A percentile compares a stretch with the other conserved stretches of the same genome.
Evolutionary conservation across 768 basidiomycete genomes (phyloP).

Genomic region (Trametes punicea): DNA sequence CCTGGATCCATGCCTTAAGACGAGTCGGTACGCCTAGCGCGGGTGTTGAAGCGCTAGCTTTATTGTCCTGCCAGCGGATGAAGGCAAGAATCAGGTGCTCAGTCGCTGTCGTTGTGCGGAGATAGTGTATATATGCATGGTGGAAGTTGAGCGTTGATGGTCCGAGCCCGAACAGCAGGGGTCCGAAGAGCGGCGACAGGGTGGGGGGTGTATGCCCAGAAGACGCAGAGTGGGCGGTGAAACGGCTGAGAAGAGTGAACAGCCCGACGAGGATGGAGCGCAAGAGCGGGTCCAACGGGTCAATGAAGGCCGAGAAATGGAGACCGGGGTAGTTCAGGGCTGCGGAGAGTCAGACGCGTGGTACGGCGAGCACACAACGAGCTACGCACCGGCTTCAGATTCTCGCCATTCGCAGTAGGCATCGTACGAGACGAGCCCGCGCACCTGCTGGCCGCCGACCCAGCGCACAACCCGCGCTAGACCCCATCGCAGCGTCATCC

Average conservation of each 20-base stretch:
- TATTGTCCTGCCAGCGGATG: conserved; percentile 72
- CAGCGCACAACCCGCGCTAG: conserved; percentile 75
- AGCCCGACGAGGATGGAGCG: conserved; percentile 64
- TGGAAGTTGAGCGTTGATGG: conserved; percentile 49
- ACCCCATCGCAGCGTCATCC: conserved; percentile 92
- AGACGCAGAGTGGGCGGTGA: conserved; percentile 77
- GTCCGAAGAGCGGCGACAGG: conserved; percentile 85
- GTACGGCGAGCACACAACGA: conserved; percentile 17
- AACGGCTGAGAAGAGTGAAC: conserved; percentile 75
- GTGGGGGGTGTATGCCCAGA: conserved; percentile 92
- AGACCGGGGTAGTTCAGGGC: conserved; percentile 66
- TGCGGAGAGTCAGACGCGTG: conserved; percentile 19
- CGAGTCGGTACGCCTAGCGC: conserved; percentile 70
- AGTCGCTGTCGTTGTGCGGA: conserved; percentile 80
- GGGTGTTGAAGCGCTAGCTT: conserved; percentile 46
- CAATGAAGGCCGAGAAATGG: conserved; percentile 71
- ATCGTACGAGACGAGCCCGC: conserved; percentile 85
- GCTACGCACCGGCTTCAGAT: conserved; percentile 69
- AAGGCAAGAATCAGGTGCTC: conserved; percentile 93
- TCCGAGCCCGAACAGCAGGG: conserved; percentile 82
- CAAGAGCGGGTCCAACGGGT: conserved; percentile 47
- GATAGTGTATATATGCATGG: conserved; percentile 63
- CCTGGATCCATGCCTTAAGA: conserved; percentile 89
- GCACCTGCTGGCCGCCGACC: conserved; percentile 64
- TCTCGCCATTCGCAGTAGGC: conserved; percentile 79